phyloP scores from a whole-genome alignment of 495 filamentous ascomycete genomes.

The Neurospora intermedia region DNA sequence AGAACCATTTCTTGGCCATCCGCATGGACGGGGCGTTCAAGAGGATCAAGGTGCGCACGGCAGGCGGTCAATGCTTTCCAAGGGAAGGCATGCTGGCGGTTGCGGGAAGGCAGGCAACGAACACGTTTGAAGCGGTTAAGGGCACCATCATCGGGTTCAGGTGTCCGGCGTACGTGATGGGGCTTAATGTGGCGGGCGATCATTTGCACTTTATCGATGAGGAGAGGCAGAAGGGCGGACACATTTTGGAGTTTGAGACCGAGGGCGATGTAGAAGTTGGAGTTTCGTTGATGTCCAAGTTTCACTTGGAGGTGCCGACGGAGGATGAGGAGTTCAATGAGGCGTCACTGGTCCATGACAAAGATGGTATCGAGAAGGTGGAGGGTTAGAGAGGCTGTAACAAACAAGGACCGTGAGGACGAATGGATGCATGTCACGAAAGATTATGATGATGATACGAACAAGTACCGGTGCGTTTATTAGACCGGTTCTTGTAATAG shows the following conservation, averaged over 20 bases:
- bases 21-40: constrained; percentile 28
- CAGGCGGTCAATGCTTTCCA: constrained; percentile 21
- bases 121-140: constrained; percentile 22
- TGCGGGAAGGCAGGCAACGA: constrained; percentile 27
- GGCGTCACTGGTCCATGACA: constrained; percentile 28
- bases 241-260: constrained; percentile 36
- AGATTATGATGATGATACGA: neutral
- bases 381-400: constrained; percentile 15
- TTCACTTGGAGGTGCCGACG: constrained; percentile 30
- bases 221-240: constrained; percentile 33
- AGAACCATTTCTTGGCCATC: constrained; percentile 31
- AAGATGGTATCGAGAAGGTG: constrained; percentile 18
- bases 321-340: constrained; percentile 31
- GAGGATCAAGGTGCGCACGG: constrained; percentile 29
- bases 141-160: constrained; percentile 41
- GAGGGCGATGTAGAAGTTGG: constrained; percentile 25
- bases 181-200: constrained; percentile 39
- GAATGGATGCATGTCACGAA: neutral
- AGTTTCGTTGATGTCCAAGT: constrained; percentile 20
- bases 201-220: constrained; percentile 43
- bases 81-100: constrained; percentile 32
- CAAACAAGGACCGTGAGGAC: neutral
- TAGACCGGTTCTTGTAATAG: too few species aligned
- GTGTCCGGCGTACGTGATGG: constrained; percentile 35
- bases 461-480: too few species aligned